phyloP scores from a whole-genome alignment of 768 basidiomycete species.

The Boletus rubescentipes region DNA sequence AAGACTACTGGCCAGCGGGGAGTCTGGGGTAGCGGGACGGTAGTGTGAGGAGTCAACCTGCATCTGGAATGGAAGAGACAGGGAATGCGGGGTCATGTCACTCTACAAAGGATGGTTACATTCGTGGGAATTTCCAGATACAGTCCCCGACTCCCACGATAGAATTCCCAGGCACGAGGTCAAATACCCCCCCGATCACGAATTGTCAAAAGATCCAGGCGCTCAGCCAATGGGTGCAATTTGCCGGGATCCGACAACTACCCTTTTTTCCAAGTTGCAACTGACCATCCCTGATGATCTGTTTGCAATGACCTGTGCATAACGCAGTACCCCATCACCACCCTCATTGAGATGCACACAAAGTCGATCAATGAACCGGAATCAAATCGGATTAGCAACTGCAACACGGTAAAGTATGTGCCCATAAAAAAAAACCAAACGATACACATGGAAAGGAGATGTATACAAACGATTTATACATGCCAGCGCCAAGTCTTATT shows the following conservation, averaged over 20 bases:
- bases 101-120: not conserved
- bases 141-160: too few species aligned
- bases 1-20: slow-evolving; percentile 50
- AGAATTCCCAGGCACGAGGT: too few species aligned
- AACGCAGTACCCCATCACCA: too few species aligned
- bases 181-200: too few species aligned
- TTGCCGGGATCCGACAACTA: too few species aligned
- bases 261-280: too few species aligned
- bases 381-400: slow-evolving; percentile 6
- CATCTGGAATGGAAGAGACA: slow-evolving; percentile 22
- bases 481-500: slow-evolving; percentile 14
- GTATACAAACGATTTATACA: slow-evolving; percentile 21
- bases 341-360: too few species aligned
- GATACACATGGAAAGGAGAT: slow-evolving; percentile 1
- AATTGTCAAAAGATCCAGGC: too few species aligned
- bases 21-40: slow-evolving; percentile 48
- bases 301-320: too few species aligned
- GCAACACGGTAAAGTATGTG: slow-evolving; percentile 11
- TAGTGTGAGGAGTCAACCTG: slow-evolving; percentile 23
- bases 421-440: not conserved
- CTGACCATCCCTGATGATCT: too few species aligned
- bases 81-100: not conserved
- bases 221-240: too few species aligned
- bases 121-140: slow-evolving; percentile 22
- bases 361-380: not conserved